Base-by-base conservation (phyloP, 2,329 filamentous ascomycete species). In the Monilinia aucupariae region DNA sequence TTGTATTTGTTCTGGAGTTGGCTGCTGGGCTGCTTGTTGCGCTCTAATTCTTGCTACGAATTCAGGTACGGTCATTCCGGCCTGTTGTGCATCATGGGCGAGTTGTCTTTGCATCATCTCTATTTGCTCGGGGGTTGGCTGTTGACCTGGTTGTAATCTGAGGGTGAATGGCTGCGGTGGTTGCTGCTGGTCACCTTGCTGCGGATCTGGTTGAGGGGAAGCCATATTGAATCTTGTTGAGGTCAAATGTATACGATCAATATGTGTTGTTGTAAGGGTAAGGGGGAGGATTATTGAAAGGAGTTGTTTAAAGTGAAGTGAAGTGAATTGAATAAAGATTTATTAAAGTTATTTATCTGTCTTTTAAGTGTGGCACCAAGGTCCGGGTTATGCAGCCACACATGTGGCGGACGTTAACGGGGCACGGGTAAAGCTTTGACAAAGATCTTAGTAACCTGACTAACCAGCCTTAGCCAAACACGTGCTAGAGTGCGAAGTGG, bases 81-180 rank as follows among this genome's bases (percentile, higher is more conserved):
- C 85, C 77, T 89, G 92, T 72, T 90, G 82, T 52, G 93, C 93
- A 76, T 97, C 92, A 56, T 84, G 83, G 55, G 88, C 88, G 51
- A 97, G 79, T 76, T 94, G 89, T 70, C 86, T 85, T 75, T 96
- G 90, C 82, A 97, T 94, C 63, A 83, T 82, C 62, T 85, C 84
- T 67, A 96, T 90, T 79, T 97, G 92, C 78, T 96, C 89, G 54
- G 89, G 92, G 25, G 87, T 85, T 41, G 91, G 91, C 69, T 81
- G 79, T 66, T 72, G 70, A 13, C 49, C 59, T 43, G 72, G 27
- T 50, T 65, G 68, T 17, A 73, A 47, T 39, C 43, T 45, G 43
- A 45, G 7, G 17, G 41, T 15, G 17, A 43, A 8, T 55, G 66
- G 66, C n/a, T 39, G 52, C 27, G 52, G 52, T 39, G 47, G 25